Percentiles rank a stretch among this genome's conserved stretches.
phyloP scores from a whole-genome alignment of 2,329 filamentous ascomycete genomes.

The Hirsutella rhossiliensis region DNA sequence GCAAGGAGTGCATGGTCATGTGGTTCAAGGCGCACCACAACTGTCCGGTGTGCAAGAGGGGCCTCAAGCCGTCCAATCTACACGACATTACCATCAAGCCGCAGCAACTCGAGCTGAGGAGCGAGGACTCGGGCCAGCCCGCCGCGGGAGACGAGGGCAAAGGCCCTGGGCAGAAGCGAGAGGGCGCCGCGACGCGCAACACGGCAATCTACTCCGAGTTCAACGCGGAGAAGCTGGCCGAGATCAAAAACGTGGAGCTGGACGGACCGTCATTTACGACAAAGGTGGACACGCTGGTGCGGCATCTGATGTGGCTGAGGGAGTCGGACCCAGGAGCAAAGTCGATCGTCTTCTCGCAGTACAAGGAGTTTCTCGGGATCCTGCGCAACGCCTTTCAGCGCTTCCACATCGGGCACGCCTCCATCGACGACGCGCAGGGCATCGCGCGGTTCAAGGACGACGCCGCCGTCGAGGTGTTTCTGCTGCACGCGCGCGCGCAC shows the following conservation, averaged over 20 bases:
- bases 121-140: constrained; percentile 5
- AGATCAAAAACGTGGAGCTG: constrained; percentile 75
- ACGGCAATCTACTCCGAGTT: constrained; percentile 66
- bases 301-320: constrained; percentile 78
- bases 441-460: constrained; percentile 69
- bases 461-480: constrained; percentile 63
- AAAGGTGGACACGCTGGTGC: constrained; percentile 74
- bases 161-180: constrained; percentile 2
- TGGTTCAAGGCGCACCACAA: constrained; percentile 68
- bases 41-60: constrained; percentile 76
- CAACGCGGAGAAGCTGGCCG: constrained; percentile 53
- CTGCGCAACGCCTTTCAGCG: constrained; percentile 56
- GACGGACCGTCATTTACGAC: constrained; percentile 66
- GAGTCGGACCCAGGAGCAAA: constrained; percentile 78
- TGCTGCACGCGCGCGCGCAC: constrained; percentile 81
- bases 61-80: constrained; percentile 53
- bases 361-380: constrained; percentile 66
- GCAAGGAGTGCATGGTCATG: constrained; percentile 69
- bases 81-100: constrained; percentile 80
- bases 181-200: constrained; percentile 11
- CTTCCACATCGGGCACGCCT: constrained; percentile 62
- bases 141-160: not conserved
- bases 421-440: constrained; percentile 56
- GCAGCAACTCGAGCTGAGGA: constrained; percentile 55
- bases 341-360: constrained; percentile 87